Percentiles rank a stretch among this genome's conserved stretches.
Evolutionary conservation across 2,329 filamentous ascomycete genomes (phyloP).

Genomic region (Hypoxylon sp.): DNA sequence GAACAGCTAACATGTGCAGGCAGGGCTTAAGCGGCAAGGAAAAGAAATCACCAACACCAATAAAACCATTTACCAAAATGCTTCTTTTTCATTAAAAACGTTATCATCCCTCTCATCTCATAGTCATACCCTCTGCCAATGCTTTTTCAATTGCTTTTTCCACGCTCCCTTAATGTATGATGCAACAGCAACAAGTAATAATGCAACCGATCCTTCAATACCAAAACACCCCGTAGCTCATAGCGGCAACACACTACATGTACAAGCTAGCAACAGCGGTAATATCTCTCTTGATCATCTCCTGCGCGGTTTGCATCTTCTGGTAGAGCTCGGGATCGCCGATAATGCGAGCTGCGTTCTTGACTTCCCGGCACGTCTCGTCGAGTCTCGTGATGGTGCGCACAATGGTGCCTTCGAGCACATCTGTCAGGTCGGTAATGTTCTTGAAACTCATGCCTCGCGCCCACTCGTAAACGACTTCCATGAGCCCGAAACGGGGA

Average conservation of each 20-base stretch:
- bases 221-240: not conserved
- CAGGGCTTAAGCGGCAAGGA: too few relatives aligned
- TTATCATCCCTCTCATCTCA: conserved; percentile 6
- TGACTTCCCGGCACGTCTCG: conserved; percentile 96
- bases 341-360: conserved; percentile 95
- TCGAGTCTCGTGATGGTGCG: conserved; percentile 93
- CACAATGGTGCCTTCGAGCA: conserved; percentile 97
- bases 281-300: conserved; percentile 97
- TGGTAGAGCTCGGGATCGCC: conserved; percentile 92
- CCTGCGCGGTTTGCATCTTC: conserved; percentile 98
- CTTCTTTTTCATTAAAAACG: conserved; percentile 2
- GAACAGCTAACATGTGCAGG: too few relatives aligned
- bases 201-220: not conserved
- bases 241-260: conserved; percentile 66
- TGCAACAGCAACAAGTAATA: conserved; percentile 1
- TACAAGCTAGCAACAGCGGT: conserved; percentile 90
- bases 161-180: conserved; percentile 12
- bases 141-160: conserved; percentile 11
- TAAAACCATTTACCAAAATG: not conserved
- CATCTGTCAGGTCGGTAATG: conserved; percentile 94
- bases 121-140: not conserved
- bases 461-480: conserved; percentile 99
- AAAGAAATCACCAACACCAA: not conserved
- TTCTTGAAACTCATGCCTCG: conserved; percentile 98
- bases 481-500: conserved; percentile 91